These are phyloP conservation scores for Mycosphaerella arachidis DNA, from an alignment of 2,329 filamentous ascomycete genomes.

Conservation along the genomic window DNA sequence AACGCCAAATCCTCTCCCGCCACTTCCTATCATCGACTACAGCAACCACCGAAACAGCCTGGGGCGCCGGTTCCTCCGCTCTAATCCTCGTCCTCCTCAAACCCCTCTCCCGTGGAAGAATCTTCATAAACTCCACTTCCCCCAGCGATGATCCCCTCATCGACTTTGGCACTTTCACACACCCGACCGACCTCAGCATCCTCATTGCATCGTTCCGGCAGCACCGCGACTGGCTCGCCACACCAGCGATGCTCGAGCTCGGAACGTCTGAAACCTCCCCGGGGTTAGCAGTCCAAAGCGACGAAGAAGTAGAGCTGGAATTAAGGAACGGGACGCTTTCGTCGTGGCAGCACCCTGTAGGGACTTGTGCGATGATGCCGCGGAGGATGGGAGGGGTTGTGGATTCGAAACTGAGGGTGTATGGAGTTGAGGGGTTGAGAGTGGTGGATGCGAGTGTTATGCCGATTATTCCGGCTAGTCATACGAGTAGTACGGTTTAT, in stretches of 20 bases:
- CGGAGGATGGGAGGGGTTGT: not conserved
- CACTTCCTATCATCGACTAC: not conserved
- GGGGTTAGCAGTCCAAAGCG: conserved; percentile 25
- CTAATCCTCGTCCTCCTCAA: conserved; percentile 1
- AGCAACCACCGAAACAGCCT: not conserved
- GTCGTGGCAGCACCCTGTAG: conserved; percentile 13
- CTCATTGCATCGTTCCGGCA: conserved; percentile 33
- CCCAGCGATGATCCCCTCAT: conserved; percentile 24
- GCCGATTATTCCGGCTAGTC: conserved; percentile 5
- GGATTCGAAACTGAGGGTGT: conserved; percentile 2
- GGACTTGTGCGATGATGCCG: conserved; percentile 5
- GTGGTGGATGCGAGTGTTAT: conserved; percentile 5
- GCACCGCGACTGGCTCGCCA: conserved; percentile 28
- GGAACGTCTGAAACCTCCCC: conserved; percentile 33
- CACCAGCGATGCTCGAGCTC: conserved; percentile 18
- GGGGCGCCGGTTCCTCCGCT: not conserved
- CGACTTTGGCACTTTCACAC: conserved; percentile 33
- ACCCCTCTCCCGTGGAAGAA: not conserved
- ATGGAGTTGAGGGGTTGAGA: conserved; percentile 4
- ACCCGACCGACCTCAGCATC: conserved; percentile 35
- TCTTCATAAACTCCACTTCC: conserved; percentile 1
- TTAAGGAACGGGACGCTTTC: conserved; percentile 2
- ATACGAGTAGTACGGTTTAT: conserved; percentile 3
- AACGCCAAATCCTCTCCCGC: conserved; percentile 24
- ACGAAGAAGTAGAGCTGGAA: not conserved